Evolutionary conservation across 2,329 filamentous ascomycete genomes (phyloP).

Genomic region (Scleromitrula shiraiana): DNA sequence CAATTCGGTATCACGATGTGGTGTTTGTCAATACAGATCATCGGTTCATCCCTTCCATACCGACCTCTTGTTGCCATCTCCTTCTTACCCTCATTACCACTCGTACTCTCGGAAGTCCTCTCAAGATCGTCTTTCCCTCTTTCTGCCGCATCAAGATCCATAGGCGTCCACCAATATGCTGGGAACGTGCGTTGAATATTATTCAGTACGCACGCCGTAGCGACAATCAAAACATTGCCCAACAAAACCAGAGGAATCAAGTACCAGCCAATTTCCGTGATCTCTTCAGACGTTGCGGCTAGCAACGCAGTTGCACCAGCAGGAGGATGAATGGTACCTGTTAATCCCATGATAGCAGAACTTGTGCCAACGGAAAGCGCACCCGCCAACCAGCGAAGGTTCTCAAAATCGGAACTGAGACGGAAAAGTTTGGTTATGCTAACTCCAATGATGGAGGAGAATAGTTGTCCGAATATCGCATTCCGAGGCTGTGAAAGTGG

Average conservation of each 20-base stretch:
- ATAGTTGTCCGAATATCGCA: conserved; percentile 56
- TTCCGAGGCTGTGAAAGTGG: conserved; percentile 68
- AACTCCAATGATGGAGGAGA: conserved; percentile 54
- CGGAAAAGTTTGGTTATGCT: conserved; percentile 57
- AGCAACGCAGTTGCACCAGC: conserved; percentile 67
- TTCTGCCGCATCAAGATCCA: not conserved
- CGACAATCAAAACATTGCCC: conserved; percentile 52
- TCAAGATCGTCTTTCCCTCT: not conserved
- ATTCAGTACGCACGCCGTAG: conserved; percentile 55
- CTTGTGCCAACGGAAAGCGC: conserved; percentile 57
- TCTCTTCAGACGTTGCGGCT: conserved; percentile 50
- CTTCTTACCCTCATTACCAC: not conserved
- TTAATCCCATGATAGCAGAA: conserved; percentile 58
- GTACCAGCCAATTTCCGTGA: conserved; percentile 57
- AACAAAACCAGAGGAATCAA: conserved; percentile 56
- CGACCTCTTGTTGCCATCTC: not conserved
- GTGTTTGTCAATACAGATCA: conserved; percentile 13
- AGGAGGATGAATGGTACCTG: conserved; percentile 65
- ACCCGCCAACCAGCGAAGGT: conserved; percentile 55
- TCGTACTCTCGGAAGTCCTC: not conserved
- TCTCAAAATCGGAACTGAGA: conserved; percentile 36
- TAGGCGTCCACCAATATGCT: conserved; percentile 47
- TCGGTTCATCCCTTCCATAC: not conserved
- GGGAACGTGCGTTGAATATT: conserved; percentile 60
- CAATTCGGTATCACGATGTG: conserved; percentile 17